These are phyloP conservation scores for Desmodesmus armatus DNA, from an alignment of 139 green algal species.

Conservation along the genomic window DNA sequence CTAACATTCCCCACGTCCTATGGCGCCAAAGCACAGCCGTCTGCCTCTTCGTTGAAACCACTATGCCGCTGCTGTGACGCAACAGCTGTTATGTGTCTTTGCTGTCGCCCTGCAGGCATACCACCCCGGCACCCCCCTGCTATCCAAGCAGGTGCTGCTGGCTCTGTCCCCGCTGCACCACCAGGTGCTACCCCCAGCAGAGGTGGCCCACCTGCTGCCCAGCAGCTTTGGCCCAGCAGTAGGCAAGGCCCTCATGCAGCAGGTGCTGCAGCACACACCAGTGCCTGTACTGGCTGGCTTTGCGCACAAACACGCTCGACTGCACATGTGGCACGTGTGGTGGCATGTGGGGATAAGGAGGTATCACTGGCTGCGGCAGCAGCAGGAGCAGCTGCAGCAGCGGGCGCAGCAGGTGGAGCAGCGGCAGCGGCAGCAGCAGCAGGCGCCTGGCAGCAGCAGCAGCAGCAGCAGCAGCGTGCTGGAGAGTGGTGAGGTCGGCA, in stretches of 20 bases:
- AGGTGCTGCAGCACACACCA: background rate
- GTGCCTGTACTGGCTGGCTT: constrained; percentile 8
- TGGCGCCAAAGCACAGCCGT: too few relatives aligned
- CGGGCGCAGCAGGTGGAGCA: background rate
- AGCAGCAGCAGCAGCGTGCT: background rate
- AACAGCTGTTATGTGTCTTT: background rate
- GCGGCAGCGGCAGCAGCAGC: constrained; percentile 4
- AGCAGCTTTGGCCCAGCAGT: constrained; percentile 1
- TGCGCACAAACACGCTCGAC: background rate
- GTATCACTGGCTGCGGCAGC: background rate
- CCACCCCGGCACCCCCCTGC: background rate
- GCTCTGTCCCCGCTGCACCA: background rate
- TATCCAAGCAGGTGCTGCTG: constrained; percentile 24
- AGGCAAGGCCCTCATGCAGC: background rate
- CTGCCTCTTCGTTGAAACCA: too few relatives aligned
- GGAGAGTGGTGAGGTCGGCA: too few relatives aligned
- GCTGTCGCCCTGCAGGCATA: background rate
- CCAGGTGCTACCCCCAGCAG: background rate
- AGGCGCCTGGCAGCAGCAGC: background rate
- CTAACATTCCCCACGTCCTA: too few relatives aligned
- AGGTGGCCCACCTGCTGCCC: background rate
- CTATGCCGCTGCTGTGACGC: background rate
- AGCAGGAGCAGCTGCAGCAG: constrained; percentile 1
- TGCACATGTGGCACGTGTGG: background rate
- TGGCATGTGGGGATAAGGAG: constrained; percentile 24